A percentile compares a stretch with the other conserved stretches of the same genome.
Evolutionary conservation across 306 rosid species (phyloP).

Genomic region (Trichosanthes truncata): DNA sequence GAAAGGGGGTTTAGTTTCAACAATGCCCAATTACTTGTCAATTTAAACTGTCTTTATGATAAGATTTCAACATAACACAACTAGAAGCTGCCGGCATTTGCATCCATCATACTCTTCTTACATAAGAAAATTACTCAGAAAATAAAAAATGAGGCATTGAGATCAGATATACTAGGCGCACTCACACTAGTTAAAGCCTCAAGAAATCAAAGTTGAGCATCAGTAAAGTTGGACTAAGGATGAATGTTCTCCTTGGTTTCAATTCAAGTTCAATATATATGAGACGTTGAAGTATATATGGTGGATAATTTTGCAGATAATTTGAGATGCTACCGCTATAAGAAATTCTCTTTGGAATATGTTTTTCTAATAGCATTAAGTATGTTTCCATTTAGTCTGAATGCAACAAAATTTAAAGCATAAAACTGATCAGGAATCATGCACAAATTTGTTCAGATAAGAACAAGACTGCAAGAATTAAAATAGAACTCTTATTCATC

Average conservation of each 20-base stretch:
- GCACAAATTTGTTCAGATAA: neutral
- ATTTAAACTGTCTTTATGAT: neutral
- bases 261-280: neutral
- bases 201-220: conserved; percentile 1
- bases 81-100: neutral
- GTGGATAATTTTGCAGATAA: neutral
- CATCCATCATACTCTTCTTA: neutral
- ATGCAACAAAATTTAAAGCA: neutral
- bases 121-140: neutral
- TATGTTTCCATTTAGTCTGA: neutral
- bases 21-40: neutral
- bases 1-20: neutral
- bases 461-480: neutral
- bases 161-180: neutral
- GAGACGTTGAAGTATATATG: neutral
- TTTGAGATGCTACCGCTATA: neutral
- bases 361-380: neutral
- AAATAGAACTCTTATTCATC: neutral
- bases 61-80: neutral
- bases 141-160: neutral
- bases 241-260: neutral
- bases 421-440: neutral
- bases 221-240: no score
- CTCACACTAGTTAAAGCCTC: neutral
- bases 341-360: neutral